Conservation (phyloP, 441 rosid genomes). For the Raphanus hybrid region DNA sequence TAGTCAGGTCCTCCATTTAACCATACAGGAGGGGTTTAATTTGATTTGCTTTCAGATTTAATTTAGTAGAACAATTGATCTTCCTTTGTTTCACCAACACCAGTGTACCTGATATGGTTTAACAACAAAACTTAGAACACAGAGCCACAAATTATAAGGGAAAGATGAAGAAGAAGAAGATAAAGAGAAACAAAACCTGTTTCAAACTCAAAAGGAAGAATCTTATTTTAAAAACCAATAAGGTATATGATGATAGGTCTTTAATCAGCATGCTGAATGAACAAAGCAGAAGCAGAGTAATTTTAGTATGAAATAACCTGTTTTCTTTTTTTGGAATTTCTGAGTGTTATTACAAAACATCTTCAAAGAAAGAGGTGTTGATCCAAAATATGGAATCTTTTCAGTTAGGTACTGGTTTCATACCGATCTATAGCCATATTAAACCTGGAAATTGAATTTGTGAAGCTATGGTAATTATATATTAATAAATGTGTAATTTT, state of each 20-base stretch:
- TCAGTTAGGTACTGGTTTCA: not conserved
- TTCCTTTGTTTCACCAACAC: not conserved
- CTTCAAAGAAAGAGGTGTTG: not conserved
- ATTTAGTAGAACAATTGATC: not conserved
- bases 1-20: not conserved
- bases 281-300: no score
- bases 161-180: not conserved
- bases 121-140: conserved; percentile 2
- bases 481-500: no score
- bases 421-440: not conserved
- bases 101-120: not conserved
- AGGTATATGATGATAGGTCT: no score
- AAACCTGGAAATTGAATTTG: not conserved
- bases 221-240: no score
- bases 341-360: not conserved
- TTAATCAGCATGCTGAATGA: no score
- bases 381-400: not conserved
- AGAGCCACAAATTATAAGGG: not conserved
- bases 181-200: no score
- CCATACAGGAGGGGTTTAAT: not conserved
- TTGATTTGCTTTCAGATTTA: not conserved
- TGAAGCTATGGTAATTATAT: not conserved
- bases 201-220: no score
- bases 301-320: no score
- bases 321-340: no score